phyloP scores from a whole-genome alignment of 1,284 basidiomycete species.

The Prillingera fragicola region DNA sequence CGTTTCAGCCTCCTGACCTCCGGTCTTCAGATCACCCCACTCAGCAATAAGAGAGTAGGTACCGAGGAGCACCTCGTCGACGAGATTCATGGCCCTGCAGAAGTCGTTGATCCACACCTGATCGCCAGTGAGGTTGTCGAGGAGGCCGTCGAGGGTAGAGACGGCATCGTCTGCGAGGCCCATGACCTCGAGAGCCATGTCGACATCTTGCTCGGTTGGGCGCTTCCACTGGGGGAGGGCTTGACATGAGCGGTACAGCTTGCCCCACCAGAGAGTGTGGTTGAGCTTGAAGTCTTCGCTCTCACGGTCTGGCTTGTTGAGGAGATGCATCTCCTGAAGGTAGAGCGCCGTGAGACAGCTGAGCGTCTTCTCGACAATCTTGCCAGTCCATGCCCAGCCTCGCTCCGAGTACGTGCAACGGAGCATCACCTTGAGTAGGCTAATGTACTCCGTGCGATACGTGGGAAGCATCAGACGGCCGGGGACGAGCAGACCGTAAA shows the following conservation, averaged over 20 bases:
- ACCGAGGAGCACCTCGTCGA: slow-evolving; percentile 35
- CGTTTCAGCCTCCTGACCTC: slow-evolving; percentile 29
- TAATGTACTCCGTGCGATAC: slow-evolving; percentile 48
- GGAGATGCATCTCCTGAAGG: slow-evolving; percentile 72
- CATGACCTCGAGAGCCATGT: slow-evolving; percentile 75
- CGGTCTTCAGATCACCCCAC: slow-evolving; percentile 36
- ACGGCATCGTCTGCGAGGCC: slow-evolving; percentile 56
- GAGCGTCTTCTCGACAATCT: slow-evolving; percentile 71
- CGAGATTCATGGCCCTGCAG: slow-evolving; percentile 61
- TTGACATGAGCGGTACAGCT: slow-evolving; percentile 70
- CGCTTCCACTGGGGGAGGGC: slow-evolving; percentile 83
- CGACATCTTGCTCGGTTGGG: slow-evolving; percentile 55
- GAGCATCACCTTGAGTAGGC: slow-evolving; percentile 64
- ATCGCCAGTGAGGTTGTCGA: slow-evolving; percentile 56
- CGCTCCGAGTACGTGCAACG: slow-evolving; percentile 82
- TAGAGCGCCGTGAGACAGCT: slow-evolving; percentile 73
- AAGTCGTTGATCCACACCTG: slow-evolving; percentile 83
- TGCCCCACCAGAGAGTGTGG: slow-evolving; percentile 78
- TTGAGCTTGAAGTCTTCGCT: slow-evolving; percentile 66
- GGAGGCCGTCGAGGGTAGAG: slow-evolving; percentile 60
- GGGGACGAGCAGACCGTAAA: slow-evolving; percentile 37
- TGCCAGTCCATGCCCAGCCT: slow-evolving; percentile 76
- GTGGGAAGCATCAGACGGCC: slow-evolving; percentile 28
- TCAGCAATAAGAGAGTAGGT: slow-evolving; percentile 41
- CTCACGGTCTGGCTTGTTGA: slow-evolving; percentile 78